Conservation (phyloP, 352 stramenopile species). For the Phytophthora meadii region DNA sequence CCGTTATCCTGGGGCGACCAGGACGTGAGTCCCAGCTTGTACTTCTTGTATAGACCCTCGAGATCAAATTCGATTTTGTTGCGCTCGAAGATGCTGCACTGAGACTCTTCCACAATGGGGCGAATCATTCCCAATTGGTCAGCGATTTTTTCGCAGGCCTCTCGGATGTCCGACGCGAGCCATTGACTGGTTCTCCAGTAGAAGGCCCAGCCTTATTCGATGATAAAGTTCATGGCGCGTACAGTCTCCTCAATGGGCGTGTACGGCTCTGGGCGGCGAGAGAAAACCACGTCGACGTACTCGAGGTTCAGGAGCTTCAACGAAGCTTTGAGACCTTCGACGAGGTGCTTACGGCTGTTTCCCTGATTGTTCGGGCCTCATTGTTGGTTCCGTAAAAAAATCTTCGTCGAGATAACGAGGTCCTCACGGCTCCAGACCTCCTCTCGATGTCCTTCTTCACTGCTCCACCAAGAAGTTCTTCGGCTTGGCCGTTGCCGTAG, state of each 20-base stretch:
- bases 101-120: constrained; percentile 5
- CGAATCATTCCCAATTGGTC: constrained; percentile 1
- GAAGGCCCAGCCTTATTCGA: not conserved
- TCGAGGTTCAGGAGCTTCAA: constrained; percentile 46
- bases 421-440: constrained; percentile 47
- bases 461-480: constrained; percentile 40
- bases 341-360: constrained; percentile 50
- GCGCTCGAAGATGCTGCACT: constrained; percentile 8
- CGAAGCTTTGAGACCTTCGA: constrained; percentile 50
- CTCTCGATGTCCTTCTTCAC: constrained; percentile 46
- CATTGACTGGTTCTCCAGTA: constrained; percentile 51
- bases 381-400: constrained; percentile 44
- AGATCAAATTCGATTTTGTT: constrained; percentile 54
- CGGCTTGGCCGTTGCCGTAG: constrained; percentile 12
- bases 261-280: constrained; percentile 48
- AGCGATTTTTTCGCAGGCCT: constrained; percentile 2
- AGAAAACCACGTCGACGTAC: constrained; percentile 68
- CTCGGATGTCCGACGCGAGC: constrained; percentile 26
- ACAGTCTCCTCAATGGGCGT: constrained; percentile 1
- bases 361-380: constrained; percentile 28
- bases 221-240: constrained; percentile 1
- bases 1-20: constrained; percentile 58
- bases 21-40: constrained; percentile 54
- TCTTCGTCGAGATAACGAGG: constrained; percentile 61
- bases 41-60: constrained; percentile 50